Evolutionary conservation across 257 asterid species (phyloP).

Genomic region (Petunia secreta): DNA sequence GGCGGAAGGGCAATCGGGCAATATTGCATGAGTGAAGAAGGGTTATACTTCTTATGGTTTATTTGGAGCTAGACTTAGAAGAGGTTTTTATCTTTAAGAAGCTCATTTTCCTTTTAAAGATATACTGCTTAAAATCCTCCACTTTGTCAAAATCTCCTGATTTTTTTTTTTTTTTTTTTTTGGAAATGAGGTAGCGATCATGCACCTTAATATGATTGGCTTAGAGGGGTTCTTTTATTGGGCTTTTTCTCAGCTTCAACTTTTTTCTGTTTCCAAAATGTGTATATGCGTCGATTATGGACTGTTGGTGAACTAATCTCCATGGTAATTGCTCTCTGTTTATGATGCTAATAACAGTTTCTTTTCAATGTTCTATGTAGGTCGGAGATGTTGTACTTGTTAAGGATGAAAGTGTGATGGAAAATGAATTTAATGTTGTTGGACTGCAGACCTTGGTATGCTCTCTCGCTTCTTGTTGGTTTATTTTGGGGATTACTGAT

Average conservation of each 20-base stretch:
- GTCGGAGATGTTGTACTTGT: conserved; percentile 72
- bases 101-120: not conserved
- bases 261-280: conserved; percentile 10
- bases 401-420: conserved; percentile 54
- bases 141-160: conserved; percentile 15
- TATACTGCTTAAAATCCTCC: not conserved
- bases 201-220: conserved; percentile 4
- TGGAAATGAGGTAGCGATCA: conserved; percentile 7
- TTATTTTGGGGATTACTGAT: conserved; percentile 8
- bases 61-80: not conserved
- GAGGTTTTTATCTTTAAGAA: not conserved
- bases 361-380: conserved; percentile 36
- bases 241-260: conserved; percentile 10
- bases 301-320: conserved; percentile 20
- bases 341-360: conserved; percentile 17
- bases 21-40: not conserved
- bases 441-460: conserved; percentile 71
- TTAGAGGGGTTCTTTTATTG: not conserved
- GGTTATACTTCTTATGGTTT: conserved; percentile 1
- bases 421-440: conserved; percentile 51
- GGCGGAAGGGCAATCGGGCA: not conserved
- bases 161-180: not conserved
- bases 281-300: not conserved
- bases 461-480: conserved; percentile 27
- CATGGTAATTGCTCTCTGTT: not conserved